A percentile compares a stretch with the other conserved stretches of the same genome.
phyloP scores from a whole-genome alignment of 306 rosid genomes.

The Vigna trinervia region DNA sequence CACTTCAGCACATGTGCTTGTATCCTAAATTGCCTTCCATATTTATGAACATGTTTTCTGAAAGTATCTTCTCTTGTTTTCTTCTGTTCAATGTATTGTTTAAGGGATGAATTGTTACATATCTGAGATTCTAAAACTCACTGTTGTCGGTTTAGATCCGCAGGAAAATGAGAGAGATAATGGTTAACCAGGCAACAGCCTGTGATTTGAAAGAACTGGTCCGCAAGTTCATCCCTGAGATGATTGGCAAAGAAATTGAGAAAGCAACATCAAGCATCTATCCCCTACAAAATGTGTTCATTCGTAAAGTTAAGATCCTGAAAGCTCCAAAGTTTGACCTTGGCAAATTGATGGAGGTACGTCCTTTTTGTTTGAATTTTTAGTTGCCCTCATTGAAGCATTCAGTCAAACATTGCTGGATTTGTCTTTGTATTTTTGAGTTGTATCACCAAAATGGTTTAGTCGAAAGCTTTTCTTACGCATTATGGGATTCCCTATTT shows the following conservation, averaged over 20 bases:
- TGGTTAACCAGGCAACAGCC: constrained; percentile 75
- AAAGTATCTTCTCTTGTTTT: not conserved
- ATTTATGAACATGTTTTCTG: not conserved
- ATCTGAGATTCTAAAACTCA: not conserved
- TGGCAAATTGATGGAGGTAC: constrained; percentile 94
- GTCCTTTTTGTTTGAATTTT: not conserved
- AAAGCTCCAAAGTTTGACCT: constrained; percentile 97
- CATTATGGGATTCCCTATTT: not conserved
- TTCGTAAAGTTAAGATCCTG: constrained; percentile 90
- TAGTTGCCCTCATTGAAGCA: not conserved
- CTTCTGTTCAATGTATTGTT: not conserved
- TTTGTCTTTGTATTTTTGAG: not conserved
- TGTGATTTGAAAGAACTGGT: constrained; percentile 93
- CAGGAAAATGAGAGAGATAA: constrained; percentile 92
- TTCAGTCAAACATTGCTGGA: too few relatives aligned
- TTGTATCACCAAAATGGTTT: not conserved
- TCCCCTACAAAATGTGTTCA: constrained; percentile 88
- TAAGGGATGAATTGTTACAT: not conserved
- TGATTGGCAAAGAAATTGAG: constrained; percentile 92
- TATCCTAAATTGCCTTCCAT: not conserved
- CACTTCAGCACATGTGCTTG: not conserved
- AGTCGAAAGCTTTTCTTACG: not conserved
- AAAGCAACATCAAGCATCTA: constrained; percentile 82
- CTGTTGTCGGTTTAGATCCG: constrained; percentile 62
- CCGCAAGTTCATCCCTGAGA: constrained; percentile 86